phyloP scores from a whole-genome alignment of 176 grass and related monocot genomes.

The Puccinellia tenuiflora region DNA sequence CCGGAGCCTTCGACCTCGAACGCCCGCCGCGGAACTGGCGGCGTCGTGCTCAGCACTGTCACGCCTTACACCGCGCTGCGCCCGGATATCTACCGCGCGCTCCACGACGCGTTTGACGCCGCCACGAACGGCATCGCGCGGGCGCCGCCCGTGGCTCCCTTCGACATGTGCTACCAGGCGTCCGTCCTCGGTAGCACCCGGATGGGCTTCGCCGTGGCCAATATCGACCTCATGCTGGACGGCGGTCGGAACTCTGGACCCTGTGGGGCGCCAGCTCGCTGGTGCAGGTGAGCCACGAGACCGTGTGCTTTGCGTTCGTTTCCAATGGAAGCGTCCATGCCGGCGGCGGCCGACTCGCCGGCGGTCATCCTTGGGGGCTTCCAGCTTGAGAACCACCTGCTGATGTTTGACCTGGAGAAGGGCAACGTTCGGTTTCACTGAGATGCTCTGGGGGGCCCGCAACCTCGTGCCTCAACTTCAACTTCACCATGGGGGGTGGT shows the following conservation, averaged over 20 bases:
- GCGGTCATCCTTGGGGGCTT: conserved; percentile 12
- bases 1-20: background rate
- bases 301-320: conserved; percentile 21
- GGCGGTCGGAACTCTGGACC: conserved; percentile 13
- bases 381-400: conserved; percentile 28
- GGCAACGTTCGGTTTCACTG: conserved; percentile 12
- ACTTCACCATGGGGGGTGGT: conserved; percentile 24
- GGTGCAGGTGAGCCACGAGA: background rate
- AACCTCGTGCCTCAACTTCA: conserved; percentile 15
- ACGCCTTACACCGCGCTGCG: conserved; percentile 11
- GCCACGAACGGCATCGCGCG: background rate
- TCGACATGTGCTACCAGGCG: conserved; percentile 12
- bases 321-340: background rate
- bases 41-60: conserved; percentile 20
- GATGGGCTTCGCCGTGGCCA: background rate
- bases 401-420: conserved; percentile 35
- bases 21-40: background rate
- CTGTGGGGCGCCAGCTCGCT: conserved; percentile 9
- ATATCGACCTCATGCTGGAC: conserved; percentile 27
- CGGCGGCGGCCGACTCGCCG: background rate
- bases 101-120: background rate
- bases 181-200: background rate
- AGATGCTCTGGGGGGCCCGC: background rate
- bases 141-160: background rate
- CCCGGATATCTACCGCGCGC: conserved; percentile 11